Evolutionary conservation across 2,329 filamentous ascomycete genomes (phyloP).

Genomic region (Penicillium decumbens): DNA sequence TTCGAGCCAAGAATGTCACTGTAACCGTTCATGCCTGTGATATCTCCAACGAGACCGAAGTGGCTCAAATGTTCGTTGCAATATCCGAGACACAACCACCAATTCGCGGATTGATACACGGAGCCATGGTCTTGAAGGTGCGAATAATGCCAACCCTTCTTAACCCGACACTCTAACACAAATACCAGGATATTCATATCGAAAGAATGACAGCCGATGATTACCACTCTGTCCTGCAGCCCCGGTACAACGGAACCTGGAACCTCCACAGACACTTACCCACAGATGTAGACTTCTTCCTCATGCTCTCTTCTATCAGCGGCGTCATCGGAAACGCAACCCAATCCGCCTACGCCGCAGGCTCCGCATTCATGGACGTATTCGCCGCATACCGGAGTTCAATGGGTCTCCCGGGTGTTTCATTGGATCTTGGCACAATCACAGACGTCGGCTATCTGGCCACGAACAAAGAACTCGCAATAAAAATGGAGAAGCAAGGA

Average conservation of each 20-base stretch:
- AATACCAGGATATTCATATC: conserved; percentile 28
- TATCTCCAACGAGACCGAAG: conserved; percentile 29
- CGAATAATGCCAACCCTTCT: not conserved
- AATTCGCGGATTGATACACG: conserved; percentile 28
- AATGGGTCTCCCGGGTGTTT: conserved; percentile 23
- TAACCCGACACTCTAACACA: not conserved
- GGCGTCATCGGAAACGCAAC: conserved; percentile 45
- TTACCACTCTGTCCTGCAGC: conserved; percentile 29
- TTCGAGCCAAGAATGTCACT: conserved; percentile 17
- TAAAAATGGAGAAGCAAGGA: conserved; percentile 22
- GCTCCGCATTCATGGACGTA: conserved; percentile 34
- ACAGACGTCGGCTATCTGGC: conserved; percentile 25
- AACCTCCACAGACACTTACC: conserved; percentile 27
- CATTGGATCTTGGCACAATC: conserved; percentile 31
- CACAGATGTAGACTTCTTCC: conserved; percentile 37
- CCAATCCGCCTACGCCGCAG: conserved; percentile 43
- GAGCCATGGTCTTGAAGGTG: conserved; percentile 26
- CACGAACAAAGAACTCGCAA: conserved; percentile 17
- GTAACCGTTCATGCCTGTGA: conserved; percentile 29
- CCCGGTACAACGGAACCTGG: conserved; percentile 32
- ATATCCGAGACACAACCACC: conserved; percentile 10
- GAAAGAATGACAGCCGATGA: conserved; percentile 34
- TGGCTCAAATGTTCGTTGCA: conserved; percentile 18
- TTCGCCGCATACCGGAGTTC: conserved; percentile 28
- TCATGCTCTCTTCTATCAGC: conserved; percentile 39